Evolutionary conservation across 352 stramenopile genomes (phyloP), one percentile per base, ranked within the genome.

Genomic region (Phytopythium cucurbitacearum): DNA sequence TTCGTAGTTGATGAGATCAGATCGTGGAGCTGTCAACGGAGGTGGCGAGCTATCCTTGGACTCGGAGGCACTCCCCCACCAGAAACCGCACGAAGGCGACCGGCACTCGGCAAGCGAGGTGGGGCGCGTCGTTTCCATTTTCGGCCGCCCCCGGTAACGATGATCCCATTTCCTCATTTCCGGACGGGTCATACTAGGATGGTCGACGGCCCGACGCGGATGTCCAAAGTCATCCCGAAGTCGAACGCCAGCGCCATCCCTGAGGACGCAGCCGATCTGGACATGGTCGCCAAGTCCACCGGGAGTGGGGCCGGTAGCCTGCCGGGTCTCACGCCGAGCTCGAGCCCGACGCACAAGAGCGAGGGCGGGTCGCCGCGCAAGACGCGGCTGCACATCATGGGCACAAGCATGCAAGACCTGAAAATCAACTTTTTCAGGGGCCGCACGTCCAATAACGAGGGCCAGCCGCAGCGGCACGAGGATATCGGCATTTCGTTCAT

Each of bases 141-240:
- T 28, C 21, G 21, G 21, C 12, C 40, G 40, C 40, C 12, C 21
- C 40, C 12, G 50, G 28, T 33, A 48, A 53, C 52, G 51, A 90
- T 90, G 80, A 66, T 86, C 67, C 60, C 76, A 87, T 85, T 87
- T 76, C 67, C 65, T 40, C 51, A 77, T 85, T 86, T 84, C 65
- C 65, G 68, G n/a, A 91, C 75, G 61, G 72, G 72, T 43, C 78
- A 89, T 72, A 74, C 73, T 61, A 91, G 76, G 74, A 89, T 89
- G 77, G 79, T 65, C 50, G 76, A 91, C 66, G 73, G 58, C 45
- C 69, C 76, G 28, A 67, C 76, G 52, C 69, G 73, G 62, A 89
- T 91, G 77, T 69, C 74, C 37, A 88, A 91, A 87, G 80, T 91
- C 51, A 80, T 88, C 41, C 77, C 77, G 3, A 87, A 85, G 63